Base-by-base conservation (phyloP, 441 rosid species). In the Gossypium trilobum region DNA sequence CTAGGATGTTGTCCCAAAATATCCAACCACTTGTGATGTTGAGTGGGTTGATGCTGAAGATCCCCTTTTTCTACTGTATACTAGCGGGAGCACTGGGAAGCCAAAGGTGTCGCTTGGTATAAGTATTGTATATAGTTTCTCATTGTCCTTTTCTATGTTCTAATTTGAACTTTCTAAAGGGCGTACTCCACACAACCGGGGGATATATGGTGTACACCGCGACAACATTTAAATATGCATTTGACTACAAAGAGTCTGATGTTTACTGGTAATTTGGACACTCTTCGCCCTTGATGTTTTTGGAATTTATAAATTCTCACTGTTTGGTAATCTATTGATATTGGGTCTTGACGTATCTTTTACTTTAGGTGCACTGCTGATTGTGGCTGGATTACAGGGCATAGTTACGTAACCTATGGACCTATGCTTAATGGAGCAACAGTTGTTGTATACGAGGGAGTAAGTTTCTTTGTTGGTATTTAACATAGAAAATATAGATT, bases 1-100 rank as follows among this genome's bases (percentile, higher is more conserved):
- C 68, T 82, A 94, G 98, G 99, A 95, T 78, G 83, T 88, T 71
- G 77, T 95, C 74, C 91, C 92, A 42, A 82, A 85, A 69, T 95
- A 82, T 83, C 91, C 96, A 68, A 87, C 89, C 23, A 81, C 84
- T 2, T 95, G 98, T 80, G 96, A 82, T 29, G 92, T 92, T 59
- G 97, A 89, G 86, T 95, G 99, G 99, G 91, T 92, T 81, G 99
- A 95, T 87, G 97, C 99, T 2, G 99, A 95, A 87, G 97, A 92
- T 88, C 93, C 99, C 55, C 83, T 94, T 73, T 94, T 94, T 82
- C 86, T 94, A 75, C 91, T 94, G 57, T 94, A 94, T 80, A 94
- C 99, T 54, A 94, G 99, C 72, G 99, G 99, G 74, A 94, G 99
- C 86, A 94, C 99, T 0, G 99, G 99, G 74, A 94, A 94, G 80